A percentile compares a stretch with the other conserved stretches of the same genome.
Evolutionary conservation across 2,329 filamentous ascomycete species (phyloP).

Genomic region (Fusarium sp.): DNA sequence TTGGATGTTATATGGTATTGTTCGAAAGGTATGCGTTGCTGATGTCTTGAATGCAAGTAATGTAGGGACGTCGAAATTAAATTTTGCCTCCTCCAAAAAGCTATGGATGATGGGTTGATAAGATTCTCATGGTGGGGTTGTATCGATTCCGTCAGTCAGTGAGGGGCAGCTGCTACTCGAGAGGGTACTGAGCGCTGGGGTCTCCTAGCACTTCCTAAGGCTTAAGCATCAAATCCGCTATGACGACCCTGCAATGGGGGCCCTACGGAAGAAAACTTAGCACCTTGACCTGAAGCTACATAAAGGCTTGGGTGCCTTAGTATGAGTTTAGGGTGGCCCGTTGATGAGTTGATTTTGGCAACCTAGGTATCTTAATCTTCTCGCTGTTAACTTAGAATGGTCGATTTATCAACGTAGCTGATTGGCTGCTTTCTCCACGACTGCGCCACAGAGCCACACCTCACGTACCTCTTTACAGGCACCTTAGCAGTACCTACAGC

Average conservation of each 20-base stretch:
- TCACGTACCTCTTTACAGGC: neutral
- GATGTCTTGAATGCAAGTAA: neutral
- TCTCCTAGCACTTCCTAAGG: constrained; percentile 1
- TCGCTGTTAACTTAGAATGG: neutral
- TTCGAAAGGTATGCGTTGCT: neutral
- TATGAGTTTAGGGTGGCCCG: neutral
- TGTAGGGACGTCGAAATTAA: constrained; percentile 1
- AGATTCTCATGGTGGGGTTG: constrained; percentile 30
- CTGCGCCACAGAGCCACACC: constrained; percentile 12
- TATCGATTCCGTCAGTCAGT: neutral
- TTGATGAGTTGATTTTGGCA: neutral
- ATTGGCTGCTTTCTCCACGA: neutral
- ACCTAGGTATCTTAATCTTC: neutral
- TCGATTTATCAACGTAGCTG: neutral
- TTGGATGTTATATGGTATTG: neutral
- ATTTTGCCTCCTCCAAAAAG: constrained; percentile 13
- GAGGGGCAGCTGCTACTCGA: constrained; percentile 17
- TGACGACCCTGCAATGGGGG: constrained; percentile 11
- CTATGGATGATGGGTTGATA: constrained; percentile 6
- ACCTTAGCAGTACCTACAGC: neutral
- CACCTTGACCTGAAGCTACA: neutral
- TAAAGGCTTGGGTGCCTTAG: neutral
- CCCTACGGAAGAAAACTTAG: neutral
- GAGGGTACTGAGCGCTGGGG: neutral
- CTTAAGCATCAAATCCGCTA: neutral